Conservation (phyloP, 441 rosid genomes). For the Erodium texanum region DNA sequence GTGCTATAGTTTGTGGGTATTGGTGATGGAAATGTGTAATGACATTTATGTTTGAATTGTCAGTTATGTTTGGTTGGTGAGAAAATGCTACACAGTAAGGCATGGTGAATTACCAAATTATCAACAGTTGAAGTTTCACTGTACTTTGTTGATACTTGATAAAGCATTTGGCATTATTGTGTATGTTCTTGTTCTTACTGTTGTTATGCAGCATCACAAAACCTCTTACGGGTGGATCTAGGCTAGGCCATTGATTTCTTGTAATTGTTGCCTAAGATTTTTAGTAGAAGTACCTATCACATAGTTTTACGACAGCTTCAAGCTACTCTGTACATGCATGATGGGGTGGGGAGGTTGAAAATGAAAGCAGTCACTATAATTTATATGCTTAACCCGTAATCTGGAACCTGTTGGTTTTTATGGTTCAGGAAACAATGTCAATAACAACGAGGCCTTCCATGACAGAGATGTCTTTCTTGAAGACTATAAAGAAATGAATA, state of each 20-base stretch:
- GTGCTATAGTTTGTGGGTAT: neutral
- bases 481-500: conserved; percentile 43
- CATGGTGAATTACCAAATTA: neutral
- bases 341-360: conserved; percentile 7
- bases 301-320: neutral
- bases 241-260: neutral
- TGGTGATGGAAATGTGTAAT: neutral
- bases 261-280: neutral
- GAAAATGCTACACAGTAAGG: neutral
- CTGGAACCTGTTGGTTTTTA: conserved; percentile 28
- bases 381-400: conserved; percentile 15
- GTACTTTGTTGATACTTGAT: neutral
- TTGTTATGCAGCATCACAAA: neutral
- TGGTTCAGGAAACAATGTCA: conserved; percentile 36
- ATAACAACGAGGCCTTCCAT: conserved; percentile 36
- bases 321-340: neutral
- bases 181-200: neutral
- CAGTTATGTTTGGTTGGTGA: neutral
- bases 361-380: neutral
- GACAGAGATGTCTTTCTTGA: conserved; percentile 23
- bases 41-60: neutral
- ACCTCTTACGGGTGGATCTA: neutral
- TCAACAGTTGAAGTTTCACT: neutral
- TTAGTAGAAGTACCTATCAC: neutral
- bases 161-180: neutral